A percentile compares a stretch with the other conserved stretches of the same genome.
These are phyloP conservation scores for Pichia norvegensis DNA, from an alignment of 1,139 yeast species.

Conservation along the genomic window DNA sequence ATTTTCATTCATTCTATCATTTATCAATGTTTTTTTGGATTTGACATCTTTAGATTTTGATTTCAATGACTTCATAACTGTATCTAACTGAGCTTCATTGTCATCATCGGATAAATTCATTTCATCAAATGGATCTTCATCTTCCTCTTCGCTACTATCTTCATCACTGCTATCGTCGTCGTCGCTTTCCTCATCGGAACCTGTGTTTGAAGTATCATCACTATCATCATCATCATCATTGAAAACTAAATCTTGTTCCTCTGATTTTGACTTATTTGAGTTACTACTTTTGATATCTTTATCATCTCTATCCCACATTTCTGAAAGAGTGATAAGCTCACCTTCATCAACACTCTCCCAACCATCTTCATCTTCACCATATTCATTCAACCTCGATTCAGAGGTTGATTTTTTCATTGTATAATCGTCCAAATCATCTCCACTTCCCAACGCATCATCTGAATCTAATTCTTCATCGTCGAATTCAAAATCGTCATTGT, in stretches of 20 bases:
- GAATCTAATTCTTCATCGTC: conserved; percentile 69
- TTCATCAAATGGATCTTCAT: conserved; percentile 25
- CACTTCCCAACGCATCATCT: conserved; percentile 71
- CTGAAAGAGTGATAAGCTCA: conserved; percentile 68
- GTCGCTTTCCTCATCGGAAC: conserved; percentile 20
- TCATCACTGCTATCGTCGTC: conserved; percentile 21
- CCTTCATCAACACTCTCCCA: conserved; percentile 56
- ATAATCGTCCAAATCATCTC: conserved; percentile 62
- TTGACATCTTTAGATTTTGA: conserved; percentile 27
- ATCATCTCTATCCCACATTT: conserved; percentile 84
- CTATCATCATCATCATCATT: conserved; percentile 24
- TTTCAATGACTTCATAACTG: conserved; percentile 24
- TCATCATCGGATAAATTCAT: conserved; percentile 21
- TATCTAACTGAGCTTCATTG: conserved; percentile 21
- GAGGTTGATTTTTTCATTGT: conserved; percentile 18
- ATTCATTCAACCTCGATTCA: conserved; percentile 27
- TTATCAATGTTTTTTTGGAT: conserved; percentile 36
- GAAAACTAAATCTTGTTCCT: conserved; percentile 27
- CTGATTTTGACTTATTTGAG: conserved; percentile 12
- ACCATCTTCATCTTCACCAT: conserved; percentile 39
- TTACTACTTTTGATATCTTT: conserved; percentile 28
- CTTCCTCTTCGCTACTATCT: not conserved
- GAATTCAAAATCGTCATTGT: conserved; percentile 30
- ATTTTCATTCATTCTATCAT: conserved; percentile 57
- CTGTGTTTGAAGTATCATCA: conserved; percentile 17